Base-by-base conservation (phyloP, 345 rosid genomes). In the Draba incana region DNA sequence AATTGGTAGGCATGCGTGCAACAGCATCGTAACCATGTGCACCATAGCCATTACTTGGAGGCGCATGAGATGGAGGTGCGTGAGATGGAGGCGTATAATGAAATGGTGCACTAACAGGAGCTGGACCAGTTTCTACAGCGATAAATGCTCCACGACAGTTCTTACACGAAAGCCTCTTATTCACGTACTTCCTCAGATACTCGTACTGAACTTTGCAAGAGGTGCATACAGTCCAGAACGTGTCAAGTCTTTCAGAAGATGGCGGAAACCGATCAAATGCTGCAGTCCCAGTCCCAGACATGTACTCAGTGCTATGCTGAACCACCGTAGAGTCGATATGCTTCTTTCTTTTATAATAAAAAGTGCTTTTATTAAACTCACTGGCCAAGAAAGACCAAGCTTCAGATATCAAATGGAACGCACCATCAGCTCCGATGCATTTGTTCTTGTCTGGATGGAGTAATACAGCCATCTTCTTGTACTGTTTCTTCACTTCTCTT, bases 181-280 rank as follows among this genome's bases (percentile, higher is more conserved):
- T 94, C 75, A 91, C 93, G 59, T 94, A 94, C 90, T 94, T 94
- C 57, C 98, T 81, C 11, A 94, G 83, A 75, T 94, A 94, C 82
- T 94, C 98, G 39, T 94, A 94, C 82, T 94, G 99, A 77, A 94
- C 96, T 78, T 89, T 94, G 83, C 98, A 94, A 66, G 96, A 87
- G 5, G 99, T 91, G 76, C 99, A 94, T 35, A 94, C 96, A 48
- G 99, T 94, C 97, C 98, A 91, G 78, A 94, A 94, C 58, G 93
- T 94, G 77, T 91, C 99, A 55, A 85, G 88, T 35, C 92, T 81
- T 42, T 79, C 76, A 10, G 96, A 62, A 4, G 84, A 59, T 75
- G 77, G 82, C 57, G 89, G 80, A 79, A 77, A 80, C 57, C 77
- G 82, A 75, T 62, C 81, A 53, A 66, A 76, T 30, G 80, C 84